Evolutionary conservation across 257 asterid genomes (phyloP), one percentile per base, ranked within the genome.

Genomic region (Jaltomata sinuosa): DNA sequence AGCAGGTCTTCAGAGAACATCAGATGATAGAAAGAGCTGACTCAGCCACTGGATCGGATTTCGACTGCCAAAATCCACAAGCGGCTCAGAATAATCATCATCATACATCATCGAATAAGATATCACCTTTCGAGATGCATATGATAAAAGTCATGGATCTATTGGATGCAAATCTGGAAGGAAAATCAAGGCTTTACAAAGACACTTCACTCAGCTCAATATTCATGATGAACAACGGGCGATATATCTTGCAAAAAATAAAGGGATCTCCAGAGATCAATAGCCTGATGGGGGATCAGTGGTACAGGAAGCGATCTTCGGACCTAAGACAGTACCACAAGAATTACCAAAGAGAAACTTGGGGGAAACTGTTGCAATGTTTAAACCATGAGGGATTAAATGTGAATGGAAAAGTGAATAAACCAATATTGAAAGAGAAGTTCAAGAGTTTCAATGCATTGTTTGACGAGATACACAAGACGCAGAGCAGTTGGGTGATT

Each of bases 201-300:
- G 98, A 96, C 85, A 84, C 86, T 0, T 84, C 99, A 0, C 34
- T 96, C 78, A 90, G 92, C 84, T 88, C 93, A 16, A 96, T 96
- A 1, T 96, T 96, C 94, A 87, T 96, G 98, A 96, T 96, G 99
- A 96, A 96, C 94, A 96, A 96, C 64, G 98, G 98, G 11, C 85
- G 99, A 25, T 94, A 92, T 91, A 93, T 93, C 11, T 67, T 96
- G 89, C 95, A 96, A 90, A 96, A 93, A 86, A 91, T 94, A 19
- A 90, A 88, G 54, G 91, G 93, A 36, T 92, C 92, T 1, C 34
- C 84, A 0, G 97, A 90, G 19, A 85, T 93, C 40, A 87, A 88
- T 85, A 61, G 89, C 83, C 78, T 96, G 86, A 80, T 93, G 86
- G 97, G 96, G 7, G 95, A 93, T 57, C 54, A 88, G 1, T 96